phyloP scores from a whole-genome alignment of 2,329 filamentous ascomycete species.

The Penicillium freii region DNA sequence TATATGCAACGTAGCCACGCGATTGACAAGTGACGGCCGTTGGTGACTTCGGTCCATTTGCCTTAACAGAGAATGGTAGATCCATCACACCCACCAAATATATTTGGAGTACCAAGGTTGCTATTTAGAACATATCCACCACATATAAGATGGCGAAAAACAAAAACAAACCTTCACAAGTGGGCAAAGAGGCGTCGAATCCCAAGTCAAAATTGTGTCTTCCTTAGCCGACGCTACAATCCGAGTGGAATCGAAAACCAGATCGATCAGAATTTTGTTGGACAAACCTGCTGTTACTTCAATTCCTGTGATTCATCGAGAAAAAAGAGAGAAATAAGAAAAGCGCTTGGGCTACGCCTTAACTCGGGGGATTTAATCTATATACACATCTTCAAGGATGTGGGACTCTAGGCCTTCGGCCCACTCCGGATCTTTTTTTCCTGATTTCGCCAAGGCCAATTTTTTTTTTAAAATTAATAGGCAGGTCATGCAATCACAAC shows the following conservation, averaged over 20 bases:
- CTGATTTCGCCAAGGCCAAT: not conserved
- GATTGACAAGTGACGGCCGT: slow-evolving; percentile 12
- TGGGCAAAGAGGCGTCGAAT: not conserved
- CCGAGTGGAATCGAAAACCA: not conserved
- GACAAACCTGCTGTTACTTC: not conserved
- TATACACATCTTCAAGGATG: not conserved
- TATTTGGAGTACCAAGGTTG: not conserved
- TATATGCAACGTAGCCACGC: slow-evolving; percentile 7
- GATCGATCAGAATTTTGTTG: not conserved
- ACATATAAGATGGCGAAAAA: not conserved
- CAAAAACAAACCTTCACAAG: too few relatives aligned
- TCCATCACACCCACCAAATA: not conserved
- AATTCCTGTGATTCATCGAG: not conserved
- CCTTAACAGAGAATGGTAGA: not conserved
- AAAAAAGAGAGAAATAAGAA: not conserved
- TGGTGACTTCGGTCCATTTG: not conserved
- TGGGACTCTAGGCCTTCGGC: not conserved
- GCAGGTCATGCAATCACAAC: too few relatives aligned
- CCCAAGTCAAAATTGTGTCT: not conserved
- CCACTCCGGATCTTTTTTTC: not conserved
- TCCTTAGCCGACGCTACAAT: not conserved
- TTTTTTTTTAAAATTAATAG: not conserved
- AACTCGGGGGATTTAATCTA: not conserved
- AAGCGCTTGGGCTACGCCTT: not conserved
- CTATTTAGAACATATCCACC: not conserved